Evolutionary conservation across 352 stramenopile genomes (phyloP), one percentile per base, ranked within the genome.

Genomic region (Aphanomyces euteiches): DNA sequence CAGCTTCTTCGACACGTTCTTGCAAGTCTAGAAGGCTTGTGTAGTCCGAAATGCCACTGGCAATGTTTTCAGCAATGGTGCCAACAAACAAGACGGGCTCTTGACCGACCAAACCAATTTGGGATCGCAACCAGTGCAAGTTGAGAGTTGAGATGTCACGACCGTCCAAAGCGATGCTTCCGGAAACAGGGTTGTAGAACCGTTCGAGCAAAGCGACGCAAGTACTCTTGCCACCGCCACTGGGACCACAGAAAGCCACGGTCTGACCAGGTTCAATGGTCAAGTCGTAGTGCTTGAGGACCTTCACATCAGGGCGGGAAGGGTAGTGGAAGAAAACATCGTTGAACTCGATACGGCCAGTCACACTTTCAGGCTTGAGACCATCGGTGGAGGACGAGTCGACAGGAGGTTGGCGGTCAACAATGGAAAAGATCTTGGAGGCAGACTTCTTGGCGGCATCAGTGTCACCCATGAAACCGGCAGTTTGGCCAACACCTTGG

Each of bases 301-400:
- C 40, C 7, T 38, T 36, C 3, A 60, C 63, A 15, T 66, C 57
- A 0, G 82, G 81, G 5, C 88, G 82, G n/a, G 69, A 87, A 12
- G 88, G 88, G 74, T 96, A 96, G 13, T 76, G 70, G 72, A 96
- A 96, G 43, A 79, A 73, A 60, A 96, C 73, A 61, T 87, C 73
- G 12, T 78, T 61, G 39, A 88, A 89, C 7, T 81, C 69, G 7
- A 96, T 58, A 1, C 66, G 48, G 2, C 80, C 80, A 17, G 78
- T 76, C 6, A 67, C 67, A 7, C 73, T 5, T 39, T 81, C 84
- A 28, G 28, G 28, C 28, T 28, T 28, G 1, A 50, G 10, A n/a
- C 43, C 43, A n/a, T 50, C 10, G 43, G 10, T n/a, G 10, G 43
- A n/a, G 43, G 43, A 50, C 43, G 43, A 12, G 43, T 50, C 43